phyloP scores from a whole-genome alignment of 805 yeast species.

The Maudiozyma pseudohumilis region DNA sequence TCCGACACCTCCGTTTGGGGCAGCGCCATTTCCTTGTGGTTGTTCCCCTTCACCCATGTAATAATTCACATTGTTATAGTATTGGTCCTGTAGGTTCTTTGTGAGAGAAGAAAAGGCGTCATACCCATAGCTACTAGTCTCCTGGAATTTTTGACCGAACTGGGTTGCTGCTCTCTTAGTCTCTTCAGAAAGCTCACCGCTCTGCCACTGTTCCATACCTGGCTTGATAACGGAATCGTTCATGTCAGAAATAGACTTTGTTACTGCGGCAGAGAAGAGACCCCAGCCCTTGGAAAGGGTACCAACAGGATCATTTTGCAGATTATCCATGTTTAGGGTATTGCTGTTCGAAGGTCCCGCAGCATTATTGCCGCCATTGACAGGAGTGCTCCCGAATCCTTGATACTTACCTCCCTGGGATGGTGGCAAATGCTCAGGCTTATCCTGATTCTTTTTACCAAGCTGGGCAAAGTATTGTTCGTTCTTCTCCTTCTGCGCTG shows the following conservation, averaged over 20 bases:
- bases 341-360: slow-evolving; percentile 17
- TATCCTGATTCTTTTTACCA: slow-evolving; percentile 58
- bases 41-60: slow-evolving; percentile 39
- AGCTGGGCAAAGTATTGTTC: slow-evolving; percentile 75
- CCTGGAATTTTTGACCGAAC: slow-evolving; percentile 89
- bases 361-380: slow-evolving; percentile 12
- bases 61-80: slow-evolving; percentile 16
- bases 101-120: slow-evolving; percentile 57
- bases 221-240: slow-evolving; percentile 87
- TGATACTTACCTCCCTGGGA: slow-evolving; percentile 88
- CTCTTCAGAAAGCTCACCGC: slow-evolving; percentile 65
- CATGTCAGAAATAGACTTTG: slow-evolving; percentile 76
- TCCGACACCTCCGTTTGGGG: slow-evolving; percentile 28
- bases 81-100: slow-evolving; percentile 31
- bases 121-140: slow-evolving; percentile 68
- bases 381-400: slow-evolving; percentile 82
- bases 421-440: slow-evolving; percentile 78
- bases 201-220: slow-evolving; percentile 64
- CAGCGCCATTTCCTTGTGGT: slow-evolving; percentile 26
- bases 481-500: slow-evolving; percentile 45
- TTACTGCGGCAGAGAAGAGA: slow-evolving; percentile 73
- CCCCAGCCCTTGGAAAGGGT: slow-evolving; percentile 92
- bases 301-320: slow-evolving; percentile 83
- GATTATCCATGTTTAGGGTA: slow-evolving; percentile 50
- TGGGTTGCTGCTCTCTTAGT: slow-evolving; percentile 92